Base-by-base conservation (phyloP, 495 filamentous ascomycete genomes). In the Xylaria longipes region DNA sequence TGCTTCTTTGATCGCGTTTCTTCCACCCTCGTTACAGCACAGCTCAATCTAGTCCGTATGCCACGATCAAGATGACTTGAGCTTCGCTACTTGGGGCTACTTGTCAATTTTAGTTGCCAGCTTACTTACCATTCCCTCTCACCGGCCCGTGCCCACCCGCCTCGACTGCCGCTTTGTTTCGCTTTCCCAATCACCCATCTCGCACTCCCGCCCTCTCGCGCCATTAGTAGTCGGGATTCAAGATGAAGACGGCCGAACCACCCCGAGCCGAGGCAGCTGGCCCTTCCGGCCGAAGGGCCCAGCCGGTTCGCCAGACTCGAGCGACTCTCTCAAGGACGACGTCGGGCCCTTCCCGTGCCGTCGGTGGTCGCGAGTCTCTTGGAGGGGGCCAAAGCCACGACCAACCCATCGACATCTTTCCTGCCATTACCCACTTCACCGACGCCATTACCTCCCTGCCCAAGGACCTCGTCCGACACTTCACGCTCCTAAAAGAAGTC, bases 401-500 rank as follows among this genome's bases (percentile, higher is more conserved):
- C 54, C 80, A 87, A 63, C 84, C 84, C 72, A 86, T 86, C 79
- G 83, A 91, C 73, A 87, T 99, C 84, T 97, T 95, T 75, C 97
- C 96, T 65, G 97, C 94, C 31, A 91, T 98, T 71, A 94, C 93
- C 35, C 92, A 95, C 82, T 99, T 98, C 81, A 92, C 95, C 68
- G 94, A 98, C 80, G 90, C 94, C 58, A 93, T 98, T 74, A 91
- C 92, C 25, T 95, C 97, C 31, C 90, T 99, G 6, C 96, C 96
- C 9, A 93, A 94, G 78, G 96, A 99, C 78, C 93, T 97, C 65
- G 93, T 97, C 68, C 88, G 94, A 71, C 95, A 99, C 80, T 97
- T 97, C 77, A 96, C 94, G 7, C 87, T 98, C 56, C 84, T 99
- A 63, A 97, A 97, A 75, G 96, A 99, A 80, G 96, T 98, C 41